A percentile compares a stretch with the other conserved stretches of the same genome.
These are phyloP conservation scores for Mycena kentingensis DNA, from an alignment of 768 basidiomycete genomes.

Conservation along the genomic window DNA sequence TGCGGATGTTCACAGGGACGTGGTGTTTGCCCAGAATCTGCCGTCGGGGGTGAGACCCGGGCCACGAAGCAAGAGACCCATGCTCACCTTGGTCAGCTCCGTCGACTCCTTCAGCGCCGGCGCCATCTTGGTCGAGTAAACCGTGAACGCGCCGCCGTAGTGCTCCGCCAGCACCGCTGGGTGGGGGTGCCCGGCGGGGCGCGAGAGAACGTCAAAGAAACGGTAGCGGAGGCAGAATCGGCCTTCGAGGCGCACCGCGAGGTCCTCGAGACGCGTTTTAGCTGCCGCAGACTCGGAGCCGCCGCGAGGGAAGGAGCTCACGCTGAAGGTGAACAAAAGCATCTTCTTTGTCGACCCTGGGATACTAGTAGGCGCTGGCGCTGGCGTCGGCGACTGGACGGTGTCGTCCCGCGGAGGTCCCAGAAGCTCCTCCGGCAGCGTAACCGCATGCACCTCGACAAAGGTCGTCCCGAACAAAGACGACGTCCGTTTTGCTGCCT, in stretches of 20 bases:
- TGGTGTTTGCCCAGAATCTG: conserved; percentile 1
- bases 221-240: conserved; percentile 41
- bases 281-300: not conserved
- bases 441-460: conserved; percentile 8
- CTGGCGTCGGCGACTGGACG: too few species aligned
- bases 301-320: not conserved
- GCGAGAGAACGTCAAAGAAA: conserved; percentile 60
- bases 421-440: not conserved
- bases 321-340: conserved; percentile 13
- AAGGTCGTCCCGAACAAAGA: conserved; percentile 14
- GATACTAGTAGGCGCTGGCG: too few species aligned
- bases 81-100: conserved; percentile 60
- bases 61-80: not conserved
- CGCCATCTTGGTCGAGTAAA: conserved; percentile 74
- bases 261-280: conserved; percentile 2
- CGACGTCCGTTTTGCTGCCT: conserved; percentile 3
- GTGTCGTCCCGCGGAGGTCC: too few species aligned
- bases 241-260: conserved; percentile 10
- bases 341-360: conserved; percentile 2
- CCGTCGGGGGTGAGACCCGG: not conserved
- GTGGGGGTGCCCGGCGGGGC: conserved; percentile 32
- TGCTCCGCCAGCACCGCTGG: conserved; percentile 61
- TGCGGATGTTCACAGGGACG: conserved; percentile 5
- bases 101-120: conserved; percentile 69
- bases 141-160: conserved; percentile 62